Conservation (phyloP, 805 yeast species). For the Saccharomycopsis malanga region DNA sequence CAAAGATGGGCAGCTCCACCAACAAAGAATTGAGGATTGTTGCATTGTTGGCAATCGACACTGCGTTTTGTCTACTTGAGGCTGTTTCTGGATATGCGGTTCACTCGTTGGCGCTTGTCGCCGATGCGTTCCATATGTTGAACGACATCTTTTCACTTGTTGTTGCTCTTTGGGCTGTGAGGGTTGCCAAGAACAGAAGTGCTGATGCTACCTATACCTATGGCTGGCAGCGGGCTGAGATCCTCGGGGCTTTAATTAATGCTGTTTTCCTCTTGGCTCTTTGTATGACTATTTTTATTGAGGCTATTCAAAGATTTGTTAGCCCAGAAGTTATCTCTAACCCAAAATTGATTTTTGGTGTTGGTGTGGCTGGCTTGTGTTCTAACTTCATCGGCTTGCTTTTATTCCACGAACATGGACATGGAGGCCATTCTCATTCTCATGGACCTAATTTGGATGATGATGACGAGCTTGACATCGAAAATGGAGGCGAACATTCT, state of each 20-base stretch:
- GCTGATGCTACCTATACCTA: constrained; percentile 90
- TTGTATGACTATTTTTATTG: constrained; percentile 86
- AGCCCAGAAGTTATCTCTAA: constrained; percentile 72
- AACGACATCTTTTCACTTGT: constrained; percentile 86
- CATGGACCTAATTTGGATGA: constrained; percentile 27
- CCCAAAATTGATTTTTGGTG: constrained; percentile 75
- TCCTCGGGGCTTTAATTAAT: constrained; percentile 87
- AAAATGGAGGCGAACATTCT: constrained; percentile 25
- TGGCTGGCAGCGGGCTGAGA: constrained; percentile 98
- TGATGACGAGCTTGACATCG: constrained; percentile 21
- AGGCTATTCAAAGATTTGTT: constrained; percentile 84
- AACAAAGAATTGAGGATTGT: constrained; percentile 64
- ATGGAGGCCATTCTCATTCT: constrained; percentile 37
- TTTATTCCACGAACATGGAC: constrained; percentile 84
- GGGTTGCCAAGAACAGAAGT: constrained; percentile 70
- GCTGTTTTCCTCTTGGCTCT: constrained; percentile 90
- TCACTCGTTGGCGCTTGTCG: constrained; percentile 88
- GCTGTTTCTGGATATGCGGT: constrained; percentile 83
- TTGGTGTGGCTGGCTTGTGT: constrained; percentile 75
- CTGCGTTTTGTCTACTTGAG: constrained; percentile 78
- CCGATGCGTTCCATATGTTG: constrained; percentile 96
- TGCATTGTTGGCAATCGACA: constrained; percentile 66
- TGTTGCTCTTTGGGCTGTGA: constrained; percentile 95
- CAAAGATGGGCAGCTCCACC: too few relatives aligned
- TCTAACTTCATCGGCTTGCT: constrained; percentile 81